Evolutionary conservation across 306 rosid species (phyloP), one percentile per base, ranked within the genome.

Genomic region (Quercus suber): DNA sequence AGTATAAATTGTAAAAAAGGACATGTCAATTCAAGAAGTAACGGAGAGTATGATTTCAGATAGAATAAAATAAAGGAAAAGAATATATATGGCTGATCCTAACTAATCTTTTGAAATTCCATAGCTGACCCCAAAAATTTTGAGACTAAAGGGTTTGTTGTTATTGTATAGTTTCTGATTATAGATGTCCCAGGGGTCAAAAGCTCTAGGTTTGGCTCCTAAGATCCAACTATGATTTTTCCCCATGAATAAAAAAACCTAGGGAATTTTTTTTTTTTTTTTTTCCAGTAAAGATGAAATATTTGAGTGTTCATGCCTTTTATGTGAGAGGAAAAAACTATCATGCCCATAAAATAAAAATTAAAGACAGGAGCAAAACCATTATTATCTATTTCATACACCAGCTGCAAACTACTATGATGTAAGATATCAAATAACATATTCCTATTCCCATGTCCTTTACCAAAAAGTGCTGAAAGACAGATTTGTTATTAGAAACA

Each of bases 401-500:
- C 68, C 27, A 60, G 2, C 30, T 12, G 68, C 31, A 17, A 27
- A 13, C 18, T 25, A 7, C 33, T 61, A 28, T 4, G 19, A 61
- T 27, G 33, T 61, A 61, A 61, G 28, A 27, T 27, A 61, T 1
- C 19, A 30, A 30, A 28, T 30, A 64, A 17, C 14, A 30, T 6
- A 30, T 17, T 64, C 23, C 43, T 10, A 59, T 19, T 27, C 30
- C 4, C 15, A 77, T 49, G 74, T 61, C 5, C 8, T 3, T 5
- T 23, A 75, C 57, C 55, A 71, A 52, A 77, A 37, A 55, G 52
- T 3, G 79, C 81, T 55, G 55, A 77, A 52, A 80, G 73, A 80
- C 27, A 74, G 79, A 75, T 31, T 73, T 77, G 51, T 37, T 33
- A 55, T 56, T 65, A 11, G 5, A 53, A 69, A 55, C 21, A 76